Conservation (phyloP, 805 yeast genomes). For the Naumovozyma dairenensis region DNA sequence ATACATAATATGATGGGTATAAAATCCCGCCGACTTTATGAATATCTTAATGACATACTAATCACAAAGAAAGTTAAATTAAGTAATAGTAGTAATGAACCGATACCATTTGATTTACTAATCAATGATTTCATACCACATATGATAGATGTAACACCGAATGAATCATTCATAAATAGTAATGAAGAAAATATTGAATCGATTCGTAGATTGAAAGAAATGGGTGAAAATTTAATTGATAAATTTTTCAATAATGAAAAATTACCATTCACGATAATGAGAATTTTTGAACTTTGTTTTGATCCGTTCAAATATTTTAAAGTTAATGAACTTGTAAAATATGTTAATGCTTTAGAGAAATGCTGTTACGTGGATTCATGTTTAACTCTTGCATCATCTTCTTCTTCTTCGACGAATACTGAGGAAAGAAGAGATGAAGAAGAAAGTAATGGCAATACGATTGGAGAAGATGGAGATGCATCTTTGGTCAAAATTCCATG, state of each 20-base stretch:
- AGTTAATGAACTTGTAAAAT: constrained; percentile 32
- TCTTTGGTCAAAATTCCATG: constrained; percentile 24
- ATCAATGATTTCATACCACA: constrained; percentile 12
- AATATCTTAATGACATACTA: constrained; percentile 10
- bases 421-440: background rate
- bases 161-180: constrained; percentile 12
- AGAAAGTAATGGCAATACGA: background rate
- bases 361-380: constrained; percentile 19
- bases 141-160: constrained; percentile 20
- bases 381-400: too few species aligned
- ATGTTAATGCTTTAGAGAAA: constrained; percentile 34
- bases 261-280: constrained; percentile 40
- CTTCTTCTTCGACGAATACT: too few species aligned
- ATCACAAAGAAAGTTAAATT: constrained; percentile 6
- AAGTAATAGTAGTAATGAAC: background rate
- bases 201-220: constrained; percentile 5
- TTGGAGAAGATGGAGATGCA: constrained; percentile 16
- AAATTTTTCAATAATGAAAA: constrained; percentile 11
- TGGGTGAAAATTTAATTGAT: constrained; percentile 10
- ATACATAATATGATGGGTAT: constrained; percentile 22
- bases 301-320: constrained; percentile 35
- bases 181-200: background rate
- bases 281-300: constrained; percentile 39
- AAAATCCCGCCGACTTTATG: constrained; percentile 11
- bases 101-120: background rate